A percentile compares a stretch with the other conserved stretches of the same genome.
Evolutionary conservation across 2,329 filamentous ascomycete species (phyloP).

Genomic region (Pyricularia sp.): DNA sequence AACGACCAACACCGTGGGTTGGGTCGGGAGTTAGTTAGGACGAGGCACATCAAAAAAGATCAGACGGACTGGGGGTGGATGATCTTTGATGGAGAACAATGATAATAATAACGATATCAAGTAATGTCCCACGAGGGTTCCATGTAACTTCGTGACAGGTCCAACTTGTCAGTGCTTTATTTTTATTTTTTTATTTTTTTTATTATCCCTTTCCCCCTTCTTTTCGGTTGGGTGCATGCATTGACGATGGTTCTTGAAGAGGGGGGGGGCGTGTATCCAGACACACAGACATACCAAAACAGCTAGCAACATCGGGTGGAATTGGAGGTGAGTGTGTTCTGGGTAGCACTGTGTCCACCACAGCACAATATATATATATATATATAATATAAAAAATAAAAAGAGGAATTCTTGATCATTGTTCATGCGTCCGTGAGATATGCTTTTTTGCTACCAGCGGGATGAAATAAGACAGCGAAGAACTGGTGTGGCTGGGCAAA

Average conservation of each 20-base stretch:
- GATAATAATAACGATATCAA: background rate
- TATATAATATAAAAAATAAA: background rate
- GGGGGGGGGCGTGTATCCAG: background rate
- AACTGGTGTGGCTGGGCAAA: background rate
- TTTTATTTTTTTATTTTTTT: background rate
- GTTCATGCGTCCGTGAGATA: background rate
- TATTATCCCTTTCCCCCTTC: background rate
- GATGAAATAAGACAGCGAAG: background rate
- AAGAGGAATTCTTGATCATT: background rate
- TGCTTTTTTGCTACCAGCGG: background rate
- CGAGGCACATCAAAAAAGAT: background rate
- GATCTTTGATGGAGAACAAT: background rate
- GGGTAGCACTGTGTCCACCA: background rate
- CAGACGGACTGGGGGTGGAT: conserved; percentile 1
- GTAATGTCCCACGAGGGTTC: background rate
- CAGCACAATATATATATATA: too few species aligned
- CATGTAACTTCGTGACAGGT: background rate
- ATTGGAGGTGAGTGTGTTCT: background rate
- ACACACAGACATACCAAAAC: background rate
- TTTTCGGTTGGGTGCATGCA: background rate
- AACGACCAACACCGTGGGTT: background rate
- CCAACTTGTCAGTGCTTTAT: background rate
- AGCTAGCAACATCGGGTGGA: background rate
- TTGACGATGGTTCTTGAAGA: background rate
- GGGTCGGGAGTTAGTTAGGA: background rate